Evolutionary conservation across 179 eudicot genomes (phyloP).

Genomic region (Actinidia polygama): DNA sequence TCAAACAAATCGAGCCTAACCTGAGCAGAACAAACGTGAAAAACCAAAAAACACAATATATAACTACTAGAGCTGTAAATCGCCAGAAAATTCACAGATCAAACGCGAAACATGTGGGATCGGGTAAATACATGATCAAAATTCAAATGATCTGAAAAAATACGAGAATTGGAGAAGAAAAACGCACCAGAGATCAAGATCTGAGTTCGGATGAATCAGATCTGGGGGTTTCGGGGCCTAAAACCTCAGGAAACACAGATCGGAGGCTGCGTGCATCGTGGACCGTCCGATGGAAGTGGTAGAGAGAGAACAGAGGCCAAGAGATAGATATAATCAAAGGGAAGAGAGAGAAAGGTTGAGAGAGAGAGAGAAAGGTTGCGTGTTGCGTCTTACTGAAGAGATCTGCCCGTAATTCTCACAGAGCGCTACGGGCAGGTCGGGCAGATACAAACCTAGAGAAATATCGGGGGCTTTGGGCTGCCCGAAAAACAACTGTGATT

Average conservation of each 20-base stretch:
- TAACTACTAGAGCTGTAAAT: not conserved
- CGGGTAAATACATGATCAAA: not conserved
- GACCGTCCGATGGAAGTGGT: conserved; percentile 37
- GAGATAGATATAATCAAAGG: conserved; percentile 22
- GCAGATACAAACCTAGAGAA: conserved; percentile 30
- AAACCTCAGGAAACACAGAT: conserved; percentile 23
- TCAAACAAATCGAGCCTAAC: not conserved
- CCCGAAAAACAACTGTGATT: conserved; percentile 11
- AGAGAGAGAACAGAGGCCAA: conserved; percentile 19
- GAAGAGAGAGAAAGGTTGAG: not conserved
- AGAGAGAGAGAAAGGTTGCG: not conserved
- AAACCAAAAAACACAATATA: not conserved
- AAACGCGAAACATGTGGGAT: not conserved
- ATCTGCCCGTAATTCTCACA: conserved; percentile 39
- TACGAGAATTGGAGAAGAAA: not conserved
- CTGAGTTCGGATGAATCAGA: conserved; percentile 22
- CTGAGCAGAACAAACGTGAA: not conserved
- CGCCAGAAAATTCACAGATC: conserved; percentile 2
- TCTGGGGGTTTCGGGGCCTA: conserved; percentile 18
- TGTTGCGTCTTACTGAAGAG: conserved; percentile 19
- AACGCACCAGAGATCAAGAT: conserved; percentile 31
- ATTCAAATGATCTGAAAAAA: not conserved
- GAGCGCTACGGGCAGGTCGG: conserved; percentile 37
- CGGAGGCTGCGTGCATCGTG: conserved; percentile 29
- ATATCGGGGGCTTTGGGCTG: conserved; percentile 15